Conservation (phyloP, 2,329 filamentous ascomycete species). For the Aspergillus chevalieri region DNA sequence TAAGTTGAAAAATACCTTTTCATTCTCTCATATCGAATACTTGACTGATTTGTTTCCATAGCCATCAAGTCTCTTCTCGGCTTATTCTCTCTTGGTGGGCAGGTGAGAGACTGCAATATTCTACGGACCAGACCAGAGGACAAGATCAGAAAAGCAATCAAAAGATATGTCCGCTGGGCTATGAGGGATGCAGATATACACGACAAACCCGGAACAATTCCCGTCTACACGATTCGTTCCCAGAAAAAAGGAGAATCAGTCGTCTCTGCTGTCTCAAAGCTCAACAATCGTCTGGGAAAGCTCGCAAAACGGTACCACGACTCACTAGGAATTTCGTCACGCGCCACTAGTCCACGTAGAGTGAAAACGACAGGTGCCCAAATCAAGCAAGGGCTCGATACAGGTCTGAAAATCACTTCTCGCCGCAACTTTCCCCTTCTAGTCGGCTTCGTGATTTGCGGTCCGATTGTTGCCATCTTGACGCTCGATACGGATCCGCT, state of each 20-base stretch:
- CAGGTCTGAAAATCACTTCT: slow-evolving; percentile 8
- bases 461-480: slow-evolving; percentile 48
- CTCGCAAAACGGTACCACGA: slow-evolving; percentile 41
- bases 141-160: slow-evolving; percentile 37
- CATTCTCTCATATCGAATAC: not conserved
- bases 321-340: slow-evolving; percentile 10
- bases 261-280: slow-evolving; percentile 35
- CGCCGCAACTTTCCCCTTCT: slow-evolving; percentile 41
- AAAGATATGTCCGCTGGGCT: slow-evolving; percentile 50
- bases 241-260: slow-evolving; percentile 36
- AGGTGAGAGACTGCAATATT: slow-evolving; percentile 46
- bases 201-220: slow-evolving; percentile 27
- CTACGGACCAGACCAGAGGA: slow-evolving; percentile 28
- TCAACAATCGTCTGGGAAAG: slow-evolving; percentile 39
- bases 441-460: slow-evolving; percentile 50
- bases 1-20: slow-evolving; percentile 16
- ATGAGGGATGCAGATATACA: slow-evolving; percentile 44
- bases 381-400: not conserved
- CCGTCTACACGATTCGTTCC: slow-evolving; percentile 43
- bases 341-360: not conserved
- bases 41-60: slow-evolving; percentile 12
- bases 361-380: not conserved
- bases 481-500: slow-evolving; percentile 42
- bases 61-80: slow-evolving; percentile 47
- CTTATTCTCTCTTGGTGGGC: slow-evolving; percentile 47